These are phyloP conservation scores for Angophora floribunda DNA, from an alignment of 345 rosid species.

Conservation along the genomic window DNA sequence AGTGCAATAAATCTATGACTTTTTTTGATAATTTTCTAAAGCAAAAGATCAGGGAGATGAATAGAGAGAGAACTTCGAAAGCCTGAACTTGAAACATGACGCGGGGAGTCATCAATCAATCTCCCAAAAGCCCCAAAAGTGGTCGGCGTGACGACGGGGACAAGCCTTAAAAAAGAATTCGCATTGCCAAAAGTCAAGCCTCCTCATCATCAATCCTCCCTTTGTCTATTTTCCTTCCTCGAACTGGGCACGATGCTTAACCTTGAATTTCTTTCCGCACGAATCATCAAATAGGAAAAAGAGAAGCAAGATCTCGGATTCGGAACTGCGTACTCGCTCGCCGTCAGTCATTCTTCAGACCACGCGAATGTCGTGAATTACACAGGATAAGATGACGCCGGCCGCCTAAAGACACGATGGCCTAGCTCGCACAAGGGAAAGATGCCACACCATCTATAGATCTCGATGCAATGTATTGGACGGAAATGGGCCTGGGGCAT, in stretches of 20 bases:
- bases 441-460: not conserved
- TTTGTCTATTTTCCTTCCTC: not conserved
- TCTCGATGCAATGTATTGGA: not conserved
- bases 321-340: no score
- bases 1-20: no score
- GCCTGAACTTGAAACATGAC: not conserved
- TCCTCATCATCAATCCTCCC: not conserved
- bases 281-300: not conserved
- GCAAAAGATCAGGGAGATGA: not conserved
- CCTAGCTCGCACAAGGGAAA: not conserved
- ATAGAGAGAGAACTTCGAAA: not conserved
- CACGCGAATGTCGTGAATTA: no score
- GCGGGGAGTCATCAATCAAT: not conserved
- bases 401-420: no score
- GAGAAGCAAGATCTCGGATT: not conserved
- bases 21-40: no score
- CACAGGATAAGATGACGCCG: no score
- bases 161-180: not conserved
- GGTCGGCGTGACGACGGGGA: constrained; percentile 10
- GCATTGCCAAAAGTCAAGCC: constrained; percentile 6
- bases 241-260: not conserved
- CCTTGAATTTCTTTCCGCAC: not conserved
- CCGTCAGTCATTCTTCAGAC: no score
- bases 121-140: constrained; percentile 1
- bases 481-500: no score